phyloP scores from a whole-genome alignment of 2,329 filamentous ascomycete genomes.

The Fusarium mangiferae region DNA sequence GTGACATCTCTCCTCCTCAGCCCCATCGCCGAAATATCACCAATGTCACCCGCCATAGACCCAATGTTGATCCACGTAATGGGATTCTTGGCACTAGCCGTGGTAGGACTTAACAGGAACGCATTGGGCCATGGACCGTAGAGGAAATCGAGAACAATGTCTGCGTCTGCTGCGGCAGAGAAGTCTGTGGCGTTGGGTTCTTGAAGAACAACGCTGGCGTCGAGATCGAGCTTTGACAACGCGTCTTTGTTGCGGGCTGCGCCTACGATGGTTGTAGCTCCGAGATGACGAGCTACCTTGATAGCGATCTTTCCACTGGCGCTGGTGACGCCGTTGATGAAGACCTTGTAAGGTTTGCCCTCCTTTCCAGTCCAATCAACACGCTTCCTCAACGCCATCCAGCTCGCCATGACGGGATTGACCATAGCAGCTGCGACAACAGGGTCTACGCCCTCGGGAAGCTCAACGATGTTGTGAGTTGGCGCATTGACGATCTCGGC shows the following conservation, averaged over 20 bases:
- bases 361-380: constrained; percentile 45
- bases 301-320: constrained; percentile 63
- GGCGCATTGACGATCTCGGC: constrained; percentile 61
- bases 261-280: constrained; percentile 62
- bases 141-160: constrained; percentile 68
- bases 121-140: constrained; percentile 59
- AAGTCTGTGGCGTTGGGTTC: constrained; percentile 58
- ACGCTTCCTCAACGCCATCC: constrained; percentile 65
- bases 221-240: constrained; percentile 56
- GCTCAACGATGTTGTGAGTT: constrained; percentile 48
- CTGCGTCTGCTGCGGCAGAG: constrained; percentile 55
- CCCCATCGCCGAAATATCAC: constrained; percentile 54
- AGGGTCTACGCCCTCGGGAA: constrained; percentile 59
- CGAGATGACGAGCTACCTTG: constrained; percentile 57
- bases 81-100: constrained; percentile 47
- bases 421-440: constrained; percentile 62
- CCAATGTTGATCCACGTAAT: constrained; percentile 66
- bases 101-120: constrained; percentile 54
- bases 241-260: constrained; percentile 59
- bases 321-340: constrained; percentile 64
- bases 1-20: constrained; percentile 62
- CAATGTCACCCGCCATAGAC: constrained; percentile 52
- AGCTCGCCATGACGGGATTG: constrained; percentile 66
- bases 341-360: constrained; percentile 55
- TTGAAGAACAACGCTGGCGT: constrained; percentile 57